phyloP scores from a whole-genome alignment of 2,329 filamentous ascomycete species.

The Cladosporium sp. region DNA sequence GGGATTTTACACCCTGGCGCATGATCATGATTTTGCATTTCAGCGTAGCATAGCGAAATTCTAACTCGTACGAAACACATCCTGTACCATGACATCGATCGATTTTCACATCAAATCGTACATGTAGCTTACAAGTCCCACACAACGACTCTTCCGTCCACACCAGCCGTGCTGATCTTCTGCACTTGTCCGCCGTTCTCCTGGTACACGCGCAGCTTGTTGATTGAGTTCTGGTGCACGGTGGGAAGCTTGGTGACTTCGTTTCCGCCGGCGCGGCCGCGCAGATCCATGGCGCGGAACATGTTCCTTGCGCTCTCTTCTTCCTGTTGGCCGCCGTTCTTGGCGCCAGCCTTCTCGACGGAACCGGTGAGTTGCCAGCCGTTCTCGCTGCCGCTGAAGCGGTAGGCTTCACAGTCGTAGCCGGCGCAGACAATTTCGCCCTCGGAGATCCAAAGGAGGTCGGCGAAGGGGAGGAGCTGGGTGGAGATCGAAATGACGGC shows the following conservation, averaged over 20 bases:
- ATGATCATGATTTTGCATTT: not conserved
- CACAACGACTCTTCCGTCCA: slow-evolving; percentile 50
- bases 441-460: slow-evolving; percentile 88
- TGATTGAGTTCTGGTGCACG: slow-evolving; percentile 94
- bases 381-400: slow-evolving; percentile 72
- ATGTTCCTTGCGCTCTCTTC: slow-evolving; percentile 97
- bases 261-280: slow-evolving; percentile 73
- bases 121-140: slow-evolving; percentile 43
- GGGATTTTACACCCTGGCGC: not conserved
- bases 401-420: slow-evolving; percentile 85
- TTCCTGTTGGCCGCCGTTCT: slow-evolving; percentile 52
- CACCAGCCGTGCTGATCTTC: slow-evolving; percentile 73
- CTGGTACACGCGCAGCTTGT: slow-evolving; percentile 76
- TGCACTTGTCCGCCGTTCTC: slow-evolving; percentile 54
- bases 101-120: not conserved
- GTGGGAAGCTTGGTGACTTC: slow-evolving; percentile 95
- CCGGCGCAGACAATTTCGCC: slow-evolving; percentile 93
- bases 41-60: slow-evolving; percentile 1
- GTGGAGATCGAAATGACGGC: slow-evolving; percentile 90
- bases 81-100: not conserved
- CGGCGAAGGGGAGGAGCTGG: slow-evolving; percentile 88
- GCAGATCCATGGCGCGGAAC: slow-evolving; percentile 98
- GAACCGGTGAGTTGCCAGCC: slow-evolving; percentile 86
- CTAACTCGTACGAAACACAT: not conserved
- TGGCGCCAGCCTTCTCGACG: slow-evolving; percentile 62